These are phyloP conservation scores for Cladosporium halotolerans DNA, from an alignment of 2,329 filamentous ascomycete species.

Conservation along the genomic window DNA sequence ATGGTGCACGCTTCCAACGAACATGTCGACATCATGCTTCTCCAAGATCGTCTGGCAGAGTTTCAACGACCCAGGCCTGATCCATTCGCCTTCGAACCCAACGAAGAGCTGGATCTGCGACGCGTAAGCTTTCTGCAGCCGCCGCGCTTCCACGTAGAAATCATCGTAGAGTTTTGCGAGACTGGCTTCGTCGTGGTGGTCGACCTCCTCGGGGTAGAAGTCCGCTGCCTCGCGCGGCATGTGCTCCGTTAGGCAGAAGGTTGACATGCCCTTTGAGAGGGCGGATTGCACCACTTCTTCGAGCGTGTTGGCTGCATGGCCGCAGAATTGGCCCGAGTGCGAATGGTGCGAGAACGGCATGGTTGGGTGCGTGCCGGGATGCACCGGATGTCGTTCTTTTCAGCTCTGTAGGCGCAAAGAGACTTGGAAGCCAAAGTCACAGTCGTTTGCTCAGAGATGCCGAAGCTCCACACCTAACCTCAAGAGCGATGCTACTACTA, in stretches of 20 bases:
- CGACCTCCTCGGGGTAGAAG: constrained; percentile 79
- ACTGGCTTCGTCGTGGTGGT: constrained; percentile 35
- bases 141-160: constrained; percentile 69
- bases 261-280: constrained; percentile 69
- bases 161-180: constrained; percentile 54
- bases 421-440: no score
- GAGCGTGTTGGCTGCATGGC: constrained; percentile 77
- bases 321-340: constrained; percentile 96
- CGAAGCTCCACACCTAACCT: no score
- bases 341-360: constrained; percentile 99
- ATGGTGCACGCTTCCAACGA: constrained; percentile 90
- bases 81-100: constrained; percentile 92
- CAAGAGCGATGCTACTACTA: no score
- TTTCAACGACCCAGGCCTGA: constrained; percentile 59
- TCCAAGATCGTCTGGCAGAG: constrained; percentile 55
- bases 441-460: no score
- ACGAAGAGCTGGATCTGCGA: constrained; percentile 69
- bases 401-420: no score
- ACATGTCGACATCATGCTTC: constrained; percentile 70
- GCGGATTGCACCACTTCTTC: constrained; percentile 78
- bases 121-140: constrained; percentile 65
- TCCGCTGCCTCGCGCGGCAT: constrained; percentile 78
- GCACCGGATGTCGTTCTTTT: no score
- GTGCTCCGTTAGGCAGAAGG: constrained; percentile 87
- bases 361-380: background rate